Percentiles rank a stretch among this genome's conserved stretches.
Conservation (phyloP, 2,329 filamentous ascomycete species). For the Sclerotinia trifoliorum region DNA sequence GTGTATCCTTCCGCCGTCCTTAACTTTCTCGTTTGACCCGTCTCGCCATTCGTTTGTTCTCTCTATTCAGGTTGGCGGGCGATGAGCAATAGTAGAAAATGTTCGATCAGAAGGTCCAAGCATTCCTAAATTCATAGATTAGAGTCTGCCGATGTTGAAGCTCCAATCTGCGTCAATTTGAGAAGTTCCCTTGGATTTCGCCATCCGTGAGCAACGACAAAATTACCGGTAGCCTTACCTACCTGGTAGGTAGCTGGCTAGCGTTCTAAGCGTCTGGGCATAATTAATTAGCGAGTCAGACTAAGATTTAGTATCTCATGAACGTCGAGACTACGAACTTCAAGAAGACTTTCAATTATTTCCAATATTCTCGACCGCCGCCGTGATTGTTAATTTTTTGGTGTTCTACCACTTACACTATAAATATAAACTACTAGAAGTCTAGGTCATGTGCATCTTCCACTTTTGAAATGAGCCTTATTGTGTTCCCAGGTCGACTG, state of each 20-base stretch:
- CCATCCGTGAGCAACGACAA: background rate
- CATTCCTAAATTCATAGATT: background rate
- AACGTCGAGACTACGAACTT: background rate
- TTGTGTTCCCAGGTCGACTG: background rate
- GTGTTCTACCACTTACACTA: background rate
- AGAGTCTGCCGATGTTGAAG: background rate
- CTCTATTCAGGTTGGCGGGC: background rate
- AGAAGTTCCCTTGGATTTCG: background rate
- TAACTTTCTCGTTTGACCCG: background rate
- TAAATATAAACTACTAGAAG: background rate
- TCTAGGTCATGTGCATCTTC: background rate
- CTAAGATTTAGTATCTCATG: constrained; percentile 15
- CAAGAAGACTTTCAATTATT: background rate
- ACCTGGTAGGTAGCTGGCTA: background rate
- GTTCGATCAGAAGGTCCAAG: background rate
- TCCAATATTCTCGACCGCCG: background rate
- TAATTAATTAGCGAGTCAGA: constrained; percentile 13
- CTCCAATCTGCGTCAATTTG: background rate
- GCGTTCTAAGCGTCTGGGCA: background rate
- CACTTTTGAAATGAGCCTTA: background rate
- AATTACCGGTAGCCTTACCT: background rate
- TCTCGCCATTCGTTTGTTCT: background rate
- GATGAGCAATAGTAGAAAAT: background rate
- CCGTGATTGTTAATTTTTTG: background rate
- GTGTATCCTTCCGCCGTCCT: background rate